Base-by-base conservation (phyloP, 2,329 filamentous ascomycete genomes). In the Beauveria medogensis region DNA sequence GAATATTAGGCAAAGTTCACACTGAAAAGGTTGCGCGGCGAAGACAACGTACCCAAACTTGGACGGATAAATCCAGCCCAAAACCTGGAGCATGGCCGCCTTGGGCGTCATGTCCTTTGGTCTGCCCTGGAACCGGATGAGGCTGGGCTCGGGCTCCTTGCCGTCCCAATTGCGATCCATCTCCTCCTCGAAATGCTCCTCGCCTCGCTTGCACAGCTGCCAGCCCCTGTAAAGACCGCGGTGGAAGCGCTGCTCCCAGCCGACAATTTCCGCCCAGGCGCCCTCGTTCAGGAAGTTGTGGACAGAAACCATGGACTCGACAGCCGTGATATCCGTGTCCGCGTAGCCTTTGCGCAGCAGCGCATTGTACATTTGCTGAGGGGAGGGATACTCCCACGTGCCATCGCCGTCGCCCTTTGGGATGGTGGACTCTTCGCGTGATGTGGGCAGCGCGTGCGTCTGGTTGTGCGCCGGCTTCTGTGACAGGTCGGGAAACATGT, bases 291-390 rank as follows among this genome's bases (percentile, higher is more conserved):
- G 75, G 70, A 97, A 97, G 75, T 99, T 99, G 80, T 99, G 94
- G 12, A 97, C 91, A 0, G 91, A 89, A 6, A 99, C 94, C 94
- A 99, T 99, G 70, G 88, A 87, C 75, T 97, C 92, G 16, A 99
- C 92, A 3, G 92, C 92, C 22, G 93, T 94, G 59, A 91, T 84
- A 60, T 96, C 92, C 0, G 94, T 97, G 72, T 97, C 92, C 0
- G 89, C 92, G 75, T 97, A 94, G 62, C 94, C 94, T 76, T 99
- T 99, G 65, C 94, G 88, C 64, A 97, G 78, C 76, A 99, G 88
- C 8, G 94, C 94, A 70, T 99, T 97, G 81, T 97, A 99, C 94
- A 99, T 99, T 75, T 99, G 94, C 77, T 99, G 94, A 0, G 94
- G 93, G 0, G 92, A 97, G 0, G 94, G 94, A 72, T 99, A 99